Conservation (phyloP, 2,329 filamentous ascomycete species). For the Botrytis tulipae region DNA sequence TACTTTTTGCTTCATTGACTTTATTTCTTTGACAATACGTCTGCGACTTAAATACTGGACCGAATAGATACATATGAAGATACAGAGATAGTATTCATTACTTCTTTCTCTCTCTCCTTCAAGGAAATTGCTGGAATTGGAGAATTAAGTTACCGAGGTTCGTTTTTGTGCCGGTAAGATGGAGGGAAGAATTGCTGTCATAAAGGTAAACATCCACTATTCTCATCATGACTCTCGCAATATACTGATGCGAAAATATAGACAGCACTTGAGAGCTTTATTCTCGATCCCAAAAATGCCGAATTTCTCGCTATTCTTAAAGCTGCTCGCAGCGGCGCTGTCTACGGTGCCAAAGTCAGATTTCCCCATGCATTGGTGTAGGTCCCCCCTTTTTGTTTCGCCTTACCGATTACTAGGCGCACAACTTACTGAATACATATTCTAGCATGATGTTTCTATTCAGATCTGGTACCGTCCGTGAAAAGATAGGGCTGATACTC, state of each 20-base stretch:
- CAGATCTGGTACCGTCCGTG: conserved; percentile 76
- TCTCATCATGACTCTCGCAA: neutral
- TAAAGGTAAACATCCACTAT: conserved; percentile 30
- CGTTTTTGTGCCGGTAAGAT: conserved; percentile 31
- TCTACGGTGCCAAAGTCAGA: conserved; percentile 96
- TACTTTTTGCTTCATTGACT: conserved; percentile 7
- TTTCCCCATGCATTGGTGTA: conserved; percentile 95
- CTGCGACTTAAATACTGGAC: neutral
- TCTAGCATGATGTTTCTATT: conserved; percentile 92
- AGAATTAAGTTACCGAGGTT: conserved; percentile 33
- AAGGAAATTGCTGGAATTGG: conserved; percentile 14
- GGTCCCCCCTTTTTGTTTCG: conserved; percentile 27
- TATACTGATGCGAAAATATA: conserved; percentile 22
- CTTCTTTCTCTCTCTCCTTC: neutral
- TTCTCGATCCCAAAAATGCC: conserved; percentile 81
- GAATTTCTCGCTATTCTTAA: conserved; percentile 84
- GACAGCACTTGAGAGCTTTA: conserved; percentile 64
- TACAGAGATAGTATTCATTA: neutral
- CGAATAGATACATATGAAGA: neutral
- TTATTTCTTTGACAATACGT: conserved; percentile 6
- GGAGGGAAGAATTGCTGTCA: conserved; percentile 27
- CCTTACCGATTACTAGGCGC: neutral
- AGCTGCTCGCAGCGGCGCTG: conserved; percentile 90
- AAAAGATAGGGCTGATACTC: conserved; percentile 76
- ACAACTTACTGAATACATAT: conserved; percentile 3